phyloP scores from a whole-genome alignment of 2,329 filamentous ascomycete species.

The Sporothrix curviconia region DNA sequence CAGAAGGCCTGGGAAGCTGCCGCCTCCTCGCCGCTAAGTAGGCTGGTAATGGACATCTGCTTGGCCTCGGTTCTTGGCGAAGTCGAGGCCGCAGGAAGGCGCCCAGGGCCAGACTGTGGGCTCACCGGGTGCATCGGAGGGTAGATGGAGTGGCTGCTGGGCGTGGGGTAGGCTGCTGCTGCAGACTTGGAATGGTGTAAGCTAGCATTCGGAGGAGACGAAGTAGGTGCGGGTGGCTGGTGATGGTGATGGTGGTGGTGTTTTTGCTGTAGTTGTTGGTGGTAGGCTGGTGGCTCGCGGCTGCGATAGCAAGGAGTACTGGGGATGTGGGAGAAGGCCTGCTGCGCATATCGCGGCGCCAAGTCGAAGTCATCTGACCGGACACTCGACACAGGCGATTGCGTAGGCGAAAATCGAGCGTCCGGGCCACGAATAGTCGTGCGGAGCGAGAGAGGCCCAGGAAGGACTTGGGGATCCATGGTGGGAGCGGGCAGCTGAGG shows the following conservation, averaged over 20 bases:
- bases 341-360: slow-evolving; percentile 10
- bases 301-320: slow-evolving; percentile 6
- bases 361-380: slow-evolving; percentile 22
- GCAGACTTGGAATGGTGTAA: not conserved
- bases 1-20: not conserved
- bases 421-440: slow-evolving; percentile 16
- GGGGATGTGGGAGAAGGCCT: slow-evolving; percentile 1
- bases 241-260: no score
- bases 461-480: slow-evolving; percentile 19
- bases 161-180: slow-evolving; percentile 2
- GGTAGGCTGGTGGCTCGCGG: slow-evolving; percentile 4
- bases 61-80: slow-evolving; percentile 24
- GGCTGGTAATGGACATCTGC: slow-evolving; percentile 28
- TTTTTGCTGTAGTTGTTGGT: no score
- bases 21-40: slow-evolving; percentile 24
- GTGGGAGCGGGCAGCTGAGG: slow-evolving; percentile 23
- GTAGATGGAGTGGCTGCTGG: slow-evolving; percentile 9
- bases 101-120: not conserved
- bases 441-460: slow-evolving; percentile 1
- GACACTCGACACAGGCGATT: slow-evolving; percentile 25
- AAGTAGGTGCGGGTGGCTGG: slow-evolving; percentile 12
- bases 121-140: slow-evolving; percentile 8
- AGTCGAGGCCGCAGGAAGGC: slow-evolving; percentile 10
- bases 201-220: slow-evolving; percentile 8
- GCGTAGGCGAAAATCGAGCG: slow-evolving; percentile 24